Base-by-base conservation (phyloP, 768 basidiomycete genomes). In the Naganishia antarctica region DNA sequence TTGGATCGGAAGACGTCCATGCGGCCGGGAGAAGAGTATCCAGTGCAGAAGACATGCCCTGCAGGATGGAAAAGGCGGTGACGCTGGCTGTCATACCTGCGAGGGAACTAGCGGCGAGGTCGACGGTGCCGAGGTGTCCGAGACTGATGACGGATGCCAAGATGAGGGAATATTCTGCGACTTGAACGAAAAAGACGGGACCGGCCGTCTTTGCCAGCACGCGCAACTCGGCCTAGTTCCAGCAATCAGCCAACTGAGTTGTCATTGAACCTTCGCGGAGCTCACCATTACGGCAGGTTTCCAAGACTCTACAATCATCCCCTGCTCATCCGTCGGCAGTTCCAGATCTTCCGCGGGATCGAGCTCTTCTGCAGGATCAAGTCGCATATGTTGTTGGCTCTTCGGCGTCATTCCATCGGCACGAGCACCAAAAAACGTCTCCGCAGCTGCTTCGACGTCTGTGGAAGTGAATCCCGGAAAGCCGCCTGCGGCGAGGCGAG, bases 11-110 rank as follows among this genome's bases (percentile, higher is more conserved):
- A 3, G 91, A 91, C 0, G 96, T 93, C 92, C 90, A 99, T 16
- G 94, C 92, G 41, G 90, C 85, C 0, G 96, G 94, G 9, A 97
- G 84, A 70, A 99, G 83, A 0, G 93, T 93, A 75, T 99, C 96
- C 21, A 99, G 73, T 74, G 90, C 86, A 51, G 87, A 89, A 8
- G 84, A 80, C 61, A 94, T 84, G 21, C 91, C 91, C 68, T 88
- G 87, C 6, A 92, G 80, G 61, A 94, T 86, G 67, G 86, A 88
- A 69, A 87, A 87, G 1, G 84, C 87, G 1, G 88, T 85, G 13
- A 84, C 83, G 1, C 75, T 72, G 12, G 76, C 77, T 0, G 77
- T 79, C 78, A 79, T 79, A 3, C 73, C 74, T 1, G 76, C 77
- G 12, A 79, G 70, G 1, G 71, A 73, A 26, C 87, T 84, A 0